Evolutionary conservation across 257 asterid genomes (phyloP).

Genomic region (Nicotiana attenuata): DNA sequence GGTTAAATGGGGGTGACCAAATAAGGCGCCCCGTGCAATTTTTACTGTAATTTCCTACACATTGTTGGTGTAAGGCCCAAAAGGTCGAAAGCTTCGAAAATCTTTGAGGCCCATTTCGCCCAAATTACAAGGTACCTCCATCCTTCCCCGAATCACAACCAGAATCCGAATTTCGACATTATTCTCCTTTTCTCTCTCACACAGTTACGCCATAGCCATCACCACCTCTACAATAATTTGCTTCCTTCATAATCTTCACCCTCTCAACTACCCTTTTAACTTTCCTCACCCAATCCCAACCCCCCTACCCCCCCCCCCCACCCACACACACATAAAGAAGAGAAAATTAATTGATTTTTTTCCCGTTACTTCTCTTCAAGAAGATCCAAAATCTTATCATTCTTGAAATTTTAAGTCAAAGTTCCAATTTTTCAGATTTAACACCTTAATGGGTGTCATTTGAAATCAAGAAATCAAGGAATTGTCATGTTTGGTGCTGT

Average conservation of each 20-base stretch:
- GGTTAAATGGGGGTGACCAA: too few relatives aligned
- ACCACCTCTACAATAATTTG: neutral
- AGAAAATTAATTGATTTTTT: neutral
- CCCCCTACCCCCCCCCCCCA: too few relatives aligned
- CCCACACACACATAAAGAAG: neutral
- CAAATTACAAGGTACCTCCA: neutral
- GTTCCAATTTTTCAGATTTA: neutral
- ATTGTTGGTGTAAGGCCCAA: neutral
- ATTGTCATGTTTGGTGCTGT: slow-evolving; percentile 79
- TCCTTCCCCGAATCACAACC: neutral
- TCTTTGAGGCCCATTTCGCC: neutral
- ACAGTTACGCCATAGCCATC: slow-evolving; percentile 1
- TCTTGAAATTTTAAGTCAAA: neutral
- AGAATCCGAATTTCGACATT: neutral
- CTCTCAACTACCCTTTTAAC: neutral
- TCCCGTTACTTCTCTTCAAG: neutral
- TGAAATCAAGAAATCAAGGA: neutral
- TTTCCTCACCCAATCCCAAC: neutral
- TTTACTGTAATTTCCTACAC: neutral
- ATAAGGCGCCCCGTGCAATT: too few relatives aligned
- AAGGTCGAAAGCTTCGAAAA: neutral
- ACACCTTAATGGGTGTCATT: slow-evolving; percentile 1
- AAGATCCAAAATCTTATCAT: neutral
- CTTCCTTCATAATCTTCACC: slow-evolving; percentile 6
- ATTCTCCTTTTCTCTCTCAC: neutral